Percentiles rank a stretch among this genome's conserved stretches.
Conservation (phyloP, 768 basidiomycete species). For the Punctularia strigosozonata region DNA sequence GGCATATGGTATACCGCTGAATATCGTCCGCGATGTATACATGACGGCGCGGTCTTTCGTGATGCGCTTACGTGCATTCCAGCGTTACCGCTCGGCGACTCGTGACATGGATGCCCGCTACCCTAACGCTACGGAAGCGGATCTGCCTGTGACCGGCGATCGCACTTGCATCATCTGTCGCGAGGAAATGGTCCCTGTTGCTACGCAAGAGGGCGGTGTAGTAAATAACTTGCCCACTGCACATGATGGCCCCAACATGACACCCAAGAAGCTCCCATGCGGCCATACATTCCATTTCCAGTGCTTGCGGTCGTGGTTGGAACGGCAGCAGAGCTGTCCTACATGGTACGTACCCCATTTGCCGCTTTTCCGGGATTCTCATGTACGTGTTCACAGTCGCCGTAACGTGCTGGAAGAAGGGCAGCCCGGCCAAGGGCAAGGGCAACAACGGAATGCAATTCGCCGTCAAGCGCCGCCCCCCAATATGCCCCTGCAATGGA, state of each 20-base stretch:
- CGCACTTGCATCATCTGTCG: slow-evolving; percentile 96
- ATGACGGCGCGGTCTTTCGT: slow-evolving; percentile 90
- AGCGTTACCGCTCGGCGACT: slow-evolving; percentile 89
- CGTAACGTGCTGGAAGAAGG: slow-evolving; percentile 59
- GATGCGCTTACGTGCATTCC: slow-evolving; percentile 73
- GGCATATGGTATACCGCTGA: slow-evolving; percentile 89
- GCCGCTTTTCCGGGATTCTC: slow-evolving; percentile 3
- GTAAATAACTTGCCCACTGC: too few relatives aligned
- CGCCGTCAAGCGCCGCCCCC: too few relatives aligned
- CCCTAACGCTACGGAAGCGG: slow-evolving; percentile 82
- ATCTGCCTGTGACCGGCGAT: slow-evolving; percentile 73
- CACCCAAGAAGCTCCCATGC: slow-evolving; percentile 93
- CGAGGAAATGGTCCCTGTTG: slow-evolving; percentile 72
- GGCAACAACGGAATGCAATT: too few relatives aligned
- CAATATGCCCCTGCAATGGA: too few relatives aligned
- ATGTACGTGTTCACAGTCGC: slow-evolving; percentile 34
- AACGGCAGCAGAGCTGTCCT: slow-evolving; percentile 96
- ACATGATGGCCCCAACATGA: slow-evolving; percentile 76
- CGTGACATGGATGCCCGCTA: slow-evolving; percentile 94
- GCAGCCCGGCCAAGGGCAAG: slow-evolving; percentile 9
- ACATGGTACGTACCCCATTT: slow-evolving; percentile 62
- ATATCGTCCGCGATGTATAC: slow-evolving; percentile 96
- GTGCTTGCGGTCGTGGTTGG: slow-evolving; percentile 94
- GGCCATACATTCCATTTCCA: slow-evolving; percentile 98
- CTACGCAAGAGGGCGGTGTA: slow-evolving; percentile 8